Conservation (phyloP, 2,329 filamentous ascomycete species). For the Teratosphaeria pseudoeucalypti region DNA sequence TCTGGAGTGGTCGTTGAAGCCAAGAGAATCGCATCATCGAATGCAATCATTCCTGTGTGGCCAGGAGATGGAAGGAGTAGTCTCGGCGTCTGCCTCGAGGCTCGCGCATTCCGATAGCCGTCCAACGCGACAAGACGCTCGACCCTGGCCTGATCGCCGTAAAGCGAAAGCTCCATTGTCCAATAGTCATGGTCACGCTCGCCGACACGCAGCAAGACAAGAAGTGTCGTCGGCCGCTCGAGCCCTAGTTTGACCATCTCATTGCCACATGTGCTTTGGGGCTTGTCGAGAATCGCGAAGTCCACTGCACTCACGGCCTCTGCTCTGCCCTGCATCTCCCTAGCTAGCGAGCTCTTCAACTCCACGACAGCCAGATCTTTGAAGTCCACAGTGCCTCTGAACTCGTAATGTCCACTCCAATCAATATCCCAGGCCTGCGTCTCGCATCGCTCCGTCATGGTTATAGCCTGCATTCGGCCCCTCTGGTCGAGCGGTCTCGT, state of each 20-base stretch:
- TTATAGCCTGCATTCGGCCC: constrained; percentile 75
- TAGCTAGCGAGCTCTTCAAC: constrained; percentile 45
- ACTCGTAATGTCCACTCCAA: constrained; percentile 71
- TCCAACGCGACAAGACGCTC: constrained; percentile 42
- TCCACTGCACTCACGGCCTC: constrained; percentile 50
- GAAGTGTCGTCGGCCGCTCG: constrained; percentile 17
- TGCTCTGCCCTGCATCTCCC: constrained; percentile 31
- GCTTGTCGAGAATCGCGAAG: constrained; percentile 53
- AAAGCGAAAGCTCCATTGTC: constrained; percentile 61
- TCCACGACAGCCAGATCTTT: constrained; percentile 53
- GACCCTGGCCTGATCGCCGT: constrained; percentile 43
- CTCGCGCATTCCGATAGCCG: constrained; percentile 31
- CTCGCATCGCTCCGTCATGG: constrained; percentile 65
- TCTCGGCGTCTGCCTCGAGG: constrained; percentile 37
- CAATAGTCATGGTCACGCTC: constrained; percentile 49
- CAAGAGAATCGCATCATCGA: constrained; percentile 67
- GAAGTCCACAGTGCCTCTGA: constrained; percentile 61
- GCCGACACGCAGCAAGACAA: constrained; percentile 20
- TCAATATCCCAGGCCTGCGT: constrained; percentile 83
- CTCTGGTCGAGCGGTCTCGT: constrained; percentile 61
- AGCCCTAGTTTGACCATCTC: constrained; percentile 15
- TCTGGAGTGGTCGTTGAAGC: constrained; percentile 59
- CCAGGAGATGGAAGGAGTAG: constrained; percentile 69
- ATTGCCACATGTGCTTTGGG: constrained; percentile 12
- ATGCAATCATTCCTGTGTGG: constrained; percentile 71